These are phyloP conservation scores for Eustoma russellianum DNA, from an alignment of 257 asterid species.

Conservation along the genomic window DNA sequence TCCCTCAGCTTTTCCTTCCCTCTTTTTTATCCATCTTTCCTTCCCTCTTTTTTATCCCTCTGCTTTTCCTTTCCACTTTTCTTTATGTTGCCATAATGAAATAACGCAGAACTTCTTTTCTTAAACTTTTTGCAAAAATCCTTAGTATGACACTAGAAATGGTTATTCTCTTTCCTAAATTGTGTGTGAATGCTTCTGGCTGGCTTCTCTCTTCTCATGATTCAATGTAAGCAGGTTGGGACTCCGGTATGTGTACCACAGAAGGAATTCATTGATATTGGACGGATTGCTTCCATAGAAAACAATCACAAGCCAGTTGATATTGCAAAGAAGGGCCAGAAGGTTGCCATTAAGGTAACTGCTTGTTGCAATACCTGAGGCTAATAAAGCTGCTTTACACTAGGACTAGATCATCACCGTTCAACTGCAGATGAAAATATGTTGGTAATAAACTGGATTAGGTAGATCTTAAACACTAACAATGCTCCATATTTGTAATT, in stretches of 20 bases:
- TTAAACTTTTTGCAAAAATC: too few species aligned
- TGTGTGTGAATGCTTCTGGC: background rate
- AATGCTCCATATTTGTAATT: too few species aligned
- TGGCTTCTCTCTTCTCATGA: constrained; percentile 7
- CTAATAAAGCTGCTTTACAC: too few species aligned
- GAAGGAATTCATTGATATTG: constrained; percentile 73
- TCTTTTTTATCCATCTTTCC: too few species aligned
- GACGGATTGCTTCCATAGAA: constrained; percentile 83
- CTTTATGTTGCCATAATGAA: too few species aligned
- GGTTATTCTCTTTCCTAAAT: background rate
- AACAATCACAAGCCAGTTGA: constrained; percentile 86
- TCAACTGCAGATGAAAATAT: background rate
- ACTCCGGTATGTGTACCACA: constrained; percentile 86
- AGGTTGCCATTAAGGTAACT: constrained; percentile 91
- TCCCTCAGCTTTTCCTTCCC: too few species aligned
- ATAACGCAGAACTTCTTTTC: too few species aligned
- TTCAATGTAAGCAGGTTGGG: constrained; percentile 26
- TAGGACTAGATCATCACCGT: background rate
- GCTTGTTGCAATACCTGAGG: background rate
- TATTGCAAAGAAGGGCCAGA: constrained; percentile 83
- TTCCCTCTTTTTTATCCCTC: too few species aligned
- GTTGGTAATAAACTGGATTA: too few species aligned
- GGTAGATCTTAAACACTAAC: too few species aligned
- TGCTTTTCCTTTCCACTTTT: too few species aligned
- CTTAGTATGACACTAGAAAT: too few species aligned